phyloP scores from a whole-genome alignment of 2,329 filamentous ascomycete genomes.

The Leptographium procerum region DNA sequence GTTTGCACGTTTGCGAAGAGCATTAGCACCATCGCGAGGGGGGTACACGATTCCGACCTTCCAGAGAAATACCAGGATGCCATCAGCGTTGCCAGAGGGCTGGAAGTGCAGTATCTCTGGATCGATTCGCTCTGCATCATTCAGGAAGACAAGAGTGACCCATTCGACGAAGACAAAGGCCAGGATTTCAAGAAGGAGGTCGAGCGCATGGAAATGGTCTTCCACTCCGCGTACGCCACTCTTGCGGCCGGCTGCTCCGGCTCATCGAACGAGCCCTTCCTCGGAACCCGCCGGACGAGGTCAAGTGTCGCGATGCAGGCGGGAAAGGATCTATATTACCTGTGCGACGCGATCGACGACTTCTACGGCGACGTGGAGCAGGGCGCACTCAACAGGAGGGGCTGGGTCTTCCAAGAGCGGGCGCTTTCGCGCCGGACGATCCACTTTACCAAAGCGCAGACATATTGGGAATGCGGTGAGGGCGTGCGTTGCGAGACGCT shows the following conservation, averaged over 20 bases:
- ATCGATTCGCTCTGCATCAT: background rate
- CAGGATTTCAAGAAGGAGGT: conserved; percentile 14
- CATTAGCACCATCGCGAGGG: background rate
- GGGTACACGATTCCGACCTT: background rate
- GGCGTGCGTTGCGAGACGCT: conserved; percentile 25
- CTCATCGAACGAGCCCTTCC: background rate
- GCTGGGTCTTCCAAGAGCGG: conserved; percentile 29
- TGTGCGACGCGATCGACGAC: conserved; percentile 22
- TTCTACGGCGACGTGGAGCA: conserved; percentile 21
- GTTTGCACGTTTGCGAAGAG: background rate
- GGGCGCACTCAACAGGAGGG: conserved; percentile 20
- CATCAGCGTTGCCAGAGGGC: conserved; percentile 5
- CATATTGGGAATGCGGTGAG: conserved; percentile 26
- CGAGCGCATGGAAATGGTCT: conserved; percentile 17
- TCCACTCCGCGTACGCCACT: conserved; percentile 16
- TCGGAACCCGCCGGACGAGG: background rate
- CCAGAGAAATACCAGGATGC: conserved; percentile 12
- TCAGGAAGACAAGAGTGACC: conserved; percentile 2
- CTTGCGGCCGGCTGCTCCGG: conserved; percentile 15
- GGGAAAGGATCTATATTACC: conserved; percentile 10
- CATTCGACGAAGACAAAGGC: conserved; percentile 3
- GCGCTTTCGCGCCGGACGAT: conserved; percentile 24
- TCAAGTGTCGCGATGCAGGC: background rate
- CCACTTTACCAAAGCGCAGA: conserved; percentile 23
- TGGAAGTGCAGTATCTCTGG: conserved; percentile 12